Evolutionary conservation across 139 green algal species (phyloP).

Genomic region (Tetraselmis striata): DNA sequence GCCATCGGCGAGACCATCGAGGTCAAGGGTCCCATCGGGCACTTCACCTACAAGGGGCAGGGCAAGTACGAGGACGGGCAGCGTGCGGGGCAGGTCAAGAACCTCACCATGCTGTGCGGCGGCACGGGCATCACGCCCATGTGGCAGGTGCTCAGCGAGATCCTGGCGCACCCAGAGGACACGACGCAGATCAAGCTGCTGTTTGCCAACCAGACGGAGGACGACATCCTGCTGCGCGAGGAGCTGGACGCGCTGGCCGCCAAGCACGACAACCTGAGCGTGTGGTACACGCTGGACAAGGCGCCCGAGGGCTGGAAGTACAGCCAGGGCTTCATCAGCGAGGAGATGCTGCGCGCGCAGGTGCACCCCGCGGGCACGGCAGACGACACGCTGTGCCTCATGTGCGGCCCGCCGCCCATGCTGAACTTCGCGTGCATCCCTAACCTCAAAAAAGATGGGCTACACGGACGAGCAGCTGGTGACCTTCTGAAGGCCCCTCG

Average conservation of each 20-base stretch:
- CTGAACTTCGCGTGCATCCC: slow-evolving; percentile 82
- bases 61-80: slow-evolving; percentile 37
- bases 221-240: slow-evolving; percentile 90
- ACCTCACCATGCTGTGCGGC: slow-evolving; percentile 86
- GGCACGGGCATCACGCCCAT: slow-evolving; percentile 78
- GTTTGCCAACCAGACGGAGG: slow-evolving; percentile 85
- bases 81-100: slow-evolving; percentile 22
- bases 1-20: slow-evolving; percentile 83
- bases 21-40: slow-evolving; percentile 89
- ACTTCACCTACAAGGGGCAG: slow-evolving; percentile 78
- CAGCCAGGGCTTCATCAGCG: slow-evolving; percentile 65
- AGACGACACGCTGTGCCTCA: slow-evolving; percentile 50
- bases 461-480: slow-evolving; percentile 52
- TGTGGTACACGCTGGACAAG: slow-evolving; percentile 51
- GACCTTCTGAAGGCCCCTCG: slow-evolving; percentile 35
- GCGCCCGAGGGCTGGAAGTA: slow-evolving; percentile 55
- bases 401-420: slow-evolving; percentile 92
- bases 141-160: slow-evolving; percentile 60
- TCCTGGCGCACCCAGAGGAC: slow-evolving; percentile 75
- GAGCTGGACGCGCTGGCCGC: slow-evolving; percentile 79
- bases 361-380: slow-evolving; percentile 40
- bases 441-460: slow-evolving; percentile 58
- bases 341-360: slow-evolving; percentile 69
- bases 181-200: slow-evolving; percentile 78
- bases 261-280: slow-evolving; percentile 52